Evolutionary conservation across 2,329 filamentous ascomycete species (phyloP).

Genomic region (Graphiopsis chlorocephala): DNA sequence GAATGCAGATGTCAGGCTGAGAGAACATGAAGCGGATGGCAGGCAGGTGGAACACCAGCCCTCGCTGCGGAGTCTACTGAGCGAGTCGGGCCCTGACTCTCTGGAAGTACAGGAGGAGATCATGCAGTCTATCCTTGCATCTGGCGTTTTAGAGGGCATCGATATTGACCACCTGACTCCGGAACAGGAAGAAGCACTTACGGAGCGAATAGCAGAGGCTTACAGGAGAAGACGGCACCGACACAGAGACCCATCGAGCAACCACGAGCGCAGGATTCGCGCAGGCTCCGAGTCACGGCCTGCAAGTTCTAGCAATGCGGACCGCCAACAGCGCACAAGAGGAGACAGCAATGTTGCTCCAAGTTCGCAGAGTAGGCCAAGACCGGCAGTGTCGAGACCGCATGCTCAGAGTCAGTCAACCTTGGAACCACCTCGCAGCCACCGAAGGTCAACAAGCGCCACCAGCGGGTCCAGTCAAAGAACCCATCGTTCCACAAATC

Average conservation of each 20-base stretch:
- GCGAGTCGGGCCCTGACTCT: conserved; percentile 71
- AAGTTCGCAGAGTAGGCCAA: conserved; percentile 7
- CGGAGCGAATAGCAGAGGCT: conserved; percentile 83
- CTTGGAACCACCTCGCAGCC: conserved; percentile 31
- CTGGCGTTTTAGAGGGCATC: conserved; percentile 82
- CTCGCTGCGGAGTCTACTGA: conserved; percentile 80
- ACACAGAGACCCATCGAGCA: conserved; percentile 40
- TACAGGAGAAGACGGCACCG: conserved; percentile 70
- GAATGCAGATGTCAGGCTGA: conserved; percentile 18
- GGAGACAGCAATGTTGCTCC: conserved; percentile 8
- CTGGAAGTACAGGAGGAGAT: conserved; percentile 84
- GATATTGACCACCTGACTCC: conserved; percentile 85
- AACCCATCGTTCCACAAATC: conserved; percentile 34
- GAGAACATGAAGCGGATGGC: conserved; percentile 25
- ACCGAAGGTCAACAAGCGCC: conserved; percentile 46
- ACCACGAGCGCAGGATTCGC: conserved; percentile 21
- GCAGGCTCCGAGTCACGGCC: conserved; percentile 5
- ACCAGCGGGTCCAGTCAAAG: conserved; percentile 34
- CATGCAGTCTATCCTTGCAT: conserved; percentile 80
- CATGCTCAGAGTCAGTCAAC: conserved; percentile 43
- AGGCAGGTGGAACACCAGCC: conserved; percentile 76
- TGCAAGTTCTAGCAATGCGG: conserved; percentile 12
- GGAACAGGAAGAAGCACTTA: conserved; percentile 82
- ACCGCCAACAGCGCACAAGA: conserved; percentile 1
- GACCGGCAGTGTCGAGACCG: conserved; percentile 48